Evolutionary conservation across 306 rosid species (phyloP).

Genomic region (Pueraria montana): DNA sequence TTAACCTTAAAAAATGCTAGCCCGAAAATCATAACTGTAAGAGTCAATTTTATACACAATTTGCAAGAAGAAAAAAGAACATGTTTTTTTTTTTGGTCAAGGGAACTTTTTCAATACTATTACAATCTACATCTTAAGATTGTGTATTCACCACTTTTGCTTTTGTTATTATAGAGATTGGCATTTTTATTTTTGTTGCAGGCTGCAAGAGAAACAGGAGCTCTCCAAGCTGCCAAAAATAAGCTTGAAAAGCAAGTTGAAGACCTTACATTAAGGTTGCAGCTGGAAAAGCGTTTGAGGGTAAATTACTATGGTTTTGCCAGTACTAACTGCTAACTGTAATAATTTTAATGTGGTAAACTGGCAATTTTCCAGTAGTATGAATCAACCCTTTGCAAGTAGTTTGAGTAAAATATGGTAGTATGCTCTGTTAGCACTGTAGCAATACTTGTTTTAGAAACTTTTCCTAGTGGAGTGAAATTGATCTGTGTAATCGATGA

Average conservation of each 20-base stretch:
- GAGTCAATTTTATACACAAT: conserved; percentile 1
- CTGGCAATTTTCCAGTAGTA: background rate
- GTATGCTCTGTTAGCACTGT: conserved; percentile 5
- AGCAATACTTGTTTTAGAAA: conserved; percentile 10
- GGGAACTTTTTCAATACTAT: background rate
- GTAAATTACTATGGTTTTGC: conserved; percentile 49
- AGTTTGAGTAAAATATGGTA: conserved; percentile 3
- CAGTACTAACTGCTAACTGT: background rate
- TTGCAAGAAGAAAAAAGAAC: background rate
- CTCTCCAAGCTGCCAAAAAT: conserved; percentile 93
- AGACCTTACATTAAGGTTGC: conserved; percentile 83
- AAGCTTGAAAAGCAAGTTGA: conserved; percentile 93
- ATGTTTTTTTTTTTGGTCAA: background rate
- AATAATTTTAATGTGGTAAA: conserved; percentile 12
- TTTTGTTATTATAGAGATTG: conserved; percentile 22
- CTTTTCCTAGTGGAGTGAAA: background rate
- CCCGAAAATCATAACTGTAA: background rate
- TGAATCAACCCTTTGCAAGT: background rate
- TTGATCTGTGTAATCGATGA: conserved; percentile 38
- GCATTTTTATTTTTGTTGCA: conserved; percentile 43
- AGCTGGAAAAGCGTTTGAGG: conserved; percentile 90
- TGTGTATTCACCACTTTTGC: background rate
- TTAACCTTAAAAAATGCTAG: background rate
- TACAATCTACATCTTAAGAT: background rate
- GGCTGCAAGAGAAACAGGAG: conserved; percentile 95